Evolutionary conservation across 1,284 basidiomycete species (phyloP), one percentile per base, ranked within the genome.

Genomic region (Rhodotorula glutinis): DNA sequence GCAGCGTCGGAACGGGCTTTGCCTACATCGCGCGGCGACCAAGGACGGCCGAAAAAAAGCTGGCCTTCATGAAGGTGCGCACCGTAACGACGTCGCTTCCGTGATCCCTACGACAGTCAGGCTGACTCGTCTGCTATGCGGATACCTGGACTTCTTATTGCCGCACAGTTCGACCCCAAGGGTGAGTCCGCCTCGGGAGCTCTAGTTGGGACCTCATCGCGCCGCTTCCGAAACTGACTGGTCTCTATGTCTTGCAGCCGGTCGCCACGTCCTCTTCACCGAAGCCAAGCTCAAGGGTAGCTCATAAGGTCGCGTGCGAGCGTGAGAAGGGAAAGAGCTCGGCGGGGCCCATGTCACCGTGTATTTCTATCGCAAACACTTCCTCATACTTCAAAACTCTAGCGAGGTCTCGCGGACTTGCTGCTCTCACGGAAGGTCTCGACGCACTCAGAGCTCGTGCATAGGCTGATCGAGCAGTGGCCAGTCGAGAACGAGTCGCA

Each of bases 51-150:
- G 72, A 73, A 61, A 69, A 69, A 61, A 73, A 73, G 63, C 57
- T 73, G 30, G 70, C 70, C 17, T 72, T 73, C 62, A 68, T 73
- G 65, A 73, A 73, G 70, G 70, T 71, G 30, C 43, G 63, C 49
- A 23, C 23, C 38, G 41, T 2, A 4, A 13, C 23, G 27, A n/a
- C 4, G 41, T 27, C 29, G 3, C 13, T 16, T 29, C 16, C 40
- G 40, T 4, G 16, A 16, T 43, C 19, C 13, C n/a, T 14, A 23
- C 2, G 11, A 23, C 17, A 25, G 38, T 46, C 23, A 21, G 11
- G 33, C 33, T 38, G 33, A 38, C 33, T 11, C 11, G 33, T 38
- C 33, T 38, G 33, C 33, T 7, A 5, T 38, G 11, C 33, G 33
- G 5, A 11, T 38, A 7, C 33, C 33, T 38, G 5, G 33, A 7